These are phyloP conservation scores for Hura crepitans DNA, from an alignment of 441 rosid genomes.

Conservation along the genomic window DNA sequence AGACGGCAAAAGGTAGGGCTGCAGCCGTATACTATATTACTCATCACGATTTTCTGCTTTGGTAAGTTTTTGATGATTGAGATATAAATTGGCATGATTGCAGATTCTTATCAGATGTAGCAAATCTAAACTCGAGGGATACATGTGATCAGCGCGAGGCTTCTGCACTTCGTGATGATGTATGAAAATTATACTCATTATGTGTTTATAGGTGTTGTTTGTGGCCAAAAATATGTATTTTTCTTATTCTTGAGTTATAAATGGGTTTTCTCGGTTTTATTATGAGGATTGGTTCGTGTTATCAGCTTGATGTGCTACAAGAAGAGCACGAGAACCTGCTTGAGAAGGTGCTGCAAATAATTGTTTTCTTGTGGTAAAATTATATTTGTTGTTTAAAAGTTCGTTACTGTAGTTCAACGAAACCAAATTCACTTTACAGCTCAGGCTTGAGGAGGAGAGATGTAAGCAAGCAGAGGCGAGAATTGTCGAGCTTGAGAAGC, in stretches of 20 bases:
- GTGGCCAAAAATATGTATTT: neutral
- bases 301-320: conserved; percentile 80
- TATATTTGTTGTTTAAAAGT: neutral
- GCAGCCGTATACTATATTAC: neutral
- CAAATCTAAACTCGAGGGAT: conserved; percentile 40
- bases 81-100: conserved; percentile 24
- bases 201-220: neutral
- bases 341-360: conserved; percentile 48
- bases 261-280: neutral
- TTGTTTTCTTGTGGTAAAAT: conserved; percentile 6
- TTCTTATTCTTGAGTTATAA: neutral
- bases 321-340: conserved; percentile 61
- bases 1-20: conserved; percentile 31
- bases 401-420: conserved; percentile 9
- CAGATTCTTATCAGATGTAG: conserved; percentile 56
- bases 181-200: conserved; percentile 22
- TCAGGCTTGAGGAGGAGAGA: conserved; percentile 86
- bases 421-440: conserved; percentile 48
- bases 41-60: neutral
- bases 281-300: conserved; percentile 19
- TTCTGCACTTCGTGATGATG: conserved; percentile 93
- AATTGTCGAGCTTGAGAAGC: conserved; percentile 88
- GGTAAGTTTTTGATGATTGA: neutral
- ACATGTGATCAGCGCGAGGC: conserved; percentile 62
- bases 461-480: conserved; percentile 86